A percentile compares a stretch with the other conserved stretches of the same genome.
Conservation (phyloP, 805 yeast species). For the Lachancea kluyveri region DNA sequence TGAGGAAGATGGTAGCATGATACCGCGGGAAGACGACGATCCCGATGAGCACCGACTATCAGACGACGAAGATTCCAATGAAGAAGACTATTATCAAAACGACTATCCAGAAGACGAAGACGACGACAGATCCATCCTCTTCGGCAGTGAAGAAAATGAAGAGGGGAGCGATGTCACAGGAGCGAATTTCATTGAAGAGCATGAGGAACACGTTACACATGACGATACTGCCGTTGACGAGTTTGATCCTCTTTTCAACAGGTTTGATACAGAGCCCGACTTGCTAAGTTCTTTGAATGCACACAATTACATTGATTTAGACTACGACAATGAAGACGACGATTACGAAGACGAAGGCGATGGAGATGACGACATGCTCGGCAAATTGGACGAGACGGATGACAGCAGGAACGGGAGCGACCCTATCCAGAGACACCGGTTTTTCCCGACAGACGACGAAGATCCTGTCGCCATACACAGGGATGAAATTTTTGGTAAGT, state of each 20-base stretch:
- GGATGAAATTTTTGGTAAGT: slow-evolving; percentile 51
- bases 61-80: slow-evolving; percentile 82
- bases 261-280: slow-evolving; percentile 18
- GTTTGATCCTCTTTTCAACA: slow-evolving; percentile 16
- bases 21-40: slow-evolving; percentile 32
- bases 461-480: slow-evolving; percentile 60
- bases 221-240: slow-evolving; percentile 6
- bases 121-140: slow-evolving; percentile 39
- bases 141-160: slow-evolving; percentile 33
- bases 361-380: not conserved
- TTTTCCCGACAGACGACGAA: slow-evolving; percentile 50
- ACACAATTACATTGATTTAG: slow-evolving; percentile 30
- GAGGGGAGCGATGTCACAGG: slow-evolving; percentile 4
- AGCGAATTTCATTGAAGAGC: slow-evolving; percentile 7
- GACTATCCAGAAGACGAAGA: slow-evolving; percentile 96
- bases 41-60: slow-evolving; percentile 40
- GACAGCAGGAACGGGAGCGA: slow-evolving; percentile 12
- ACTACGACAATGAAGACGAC: slow-evolving; percentile 13
- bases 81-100: slow-evolving; percentile 85
- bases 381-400: not conserved
- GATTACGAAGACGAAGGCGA: slow-evolving; percentile 4
- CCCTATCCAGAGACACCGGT: slow-evolving; percentile 37
- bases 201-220: slow-evolving; percentile 3
- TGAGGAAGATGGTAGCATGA: slow-evolving; percentile 31
- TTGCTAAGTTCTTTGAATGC: slow-evolving; percentile 20